Percentiles rank a stretch among this genome's conserved stretches.
These are phyloP conservation scores for Orbilia blumenaviensis DNA, from an alignment of 2,329 filamentous ascomycete genomes.

Conservation along the genomic window DNA sequence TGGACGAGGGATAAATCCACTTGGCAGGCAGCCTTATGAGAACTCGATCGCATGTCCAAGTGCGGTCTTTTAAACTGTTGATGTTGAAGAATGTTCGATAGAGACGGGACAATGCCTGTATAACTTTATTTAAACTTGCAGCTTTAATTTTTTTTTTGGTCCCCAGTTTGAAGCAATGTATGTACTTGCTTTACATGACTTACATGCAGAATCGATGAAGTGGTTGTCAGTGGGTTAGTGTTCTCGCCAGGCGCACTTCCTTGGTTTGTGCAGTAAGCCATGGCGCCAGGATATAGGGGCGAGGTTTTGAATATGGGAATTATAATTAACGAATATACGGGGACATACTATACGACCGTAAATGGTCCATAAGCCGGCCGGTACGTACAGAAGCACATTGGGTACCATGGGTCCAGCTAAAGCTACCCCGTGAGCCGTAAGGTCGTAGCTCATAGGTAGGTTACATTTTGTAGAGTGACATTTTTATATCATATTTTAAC, in stretches of 20 bases:
- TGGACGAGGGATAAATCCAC: conserved; percentile 13
- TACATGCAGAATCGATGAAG: not conserved
- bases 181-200: not conserved
- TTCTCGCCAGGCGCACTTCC: conserved; percentile 3
- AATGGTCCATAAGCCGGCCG: not conserved
- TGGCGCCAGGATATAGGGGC: conserved; percentile 25
- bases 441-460: conserved; percentile 27
- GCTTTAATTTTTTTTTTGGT: no score
- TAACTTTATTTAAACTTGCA: conserved; percentile 15
- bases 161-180: not conserved
- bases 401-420: no score
- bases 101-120: no score
- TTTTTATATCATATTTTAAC: conserved; percentile 35
- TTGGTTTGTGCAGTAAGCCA: conserved; percentile 6
- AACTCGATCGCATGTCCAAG: conserved; percentile 14
- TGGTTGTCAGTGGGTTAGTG: not conserved
- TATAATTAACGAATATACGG: no score
- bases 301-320: not conserved
- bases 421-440: conserved; percentile 38
- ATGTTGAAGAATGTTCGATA: not conserved
- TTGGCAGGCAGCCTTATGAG: conserved; percentile 47
- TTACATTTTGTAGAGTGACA: conserved; percentile 22
- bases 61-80: no score
- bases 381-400: no score
- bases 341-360: conserved; percentile 7